These are phyloP conservation scores for Tilletia indica DNA, from an alignment of 1,284 basidiomycete species.

Conservation along the genomic window DNA sequence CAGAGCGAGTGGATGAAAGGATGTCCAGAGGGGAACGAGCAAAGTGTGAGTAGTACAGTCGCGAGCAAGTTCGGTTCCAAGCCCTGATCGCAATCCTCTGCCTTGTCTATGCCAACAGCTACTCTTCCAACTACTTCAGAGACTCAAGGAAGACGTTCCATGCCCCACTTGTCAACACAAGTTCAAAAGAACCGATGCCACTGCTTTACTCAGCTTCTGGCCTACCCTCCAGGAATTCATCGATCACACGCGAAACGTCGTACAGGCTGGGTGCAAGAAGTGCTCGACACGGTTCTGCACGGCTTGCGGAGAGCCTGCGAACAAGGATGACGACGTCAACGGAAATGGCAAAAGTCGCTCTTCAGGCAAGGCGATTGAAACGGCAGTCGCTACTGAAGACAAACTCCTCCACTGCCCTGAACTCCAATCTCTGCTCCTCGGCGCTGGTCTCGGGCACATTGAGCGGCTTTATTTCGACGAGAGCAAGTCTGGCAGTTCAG, in stretches of 20 bases:
- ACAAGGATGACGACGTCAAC: neutral
- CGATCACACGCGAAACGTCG: neutral
- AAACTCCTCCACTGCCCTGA: conserved; percentile 21
- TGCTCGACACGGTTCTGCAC: neutral
- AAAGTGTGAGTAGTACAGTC: neutral
- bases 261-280: neutral
- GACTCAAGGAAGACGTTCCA: neutral
- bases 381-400: neutral
- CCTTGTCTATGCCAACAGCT: neutral
- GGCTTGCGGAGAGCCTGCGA: neutral
- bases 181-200: neutral
- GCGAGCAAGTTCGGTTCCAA: neutral
- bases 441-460: conserved; percentile 26
- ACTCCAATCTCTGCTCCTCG: conserved; percentile 22
- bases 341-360: neutral
- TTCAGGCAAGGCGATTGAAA: neutral
- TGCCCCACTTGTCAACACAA: neutral
- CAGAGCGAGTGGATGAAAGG: conserved; percentile 17
- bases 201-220: neutral
- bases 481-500: neutral
- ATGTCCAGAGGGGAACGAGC: conserved; percentile 12
- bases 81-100: neutral
- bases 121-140: neutral
- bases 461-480: conserved; percentile 18
- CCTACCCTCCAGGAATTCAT: neutral